A percentile compares a stretch with the other conserved stretches of the same genome.
Evolutionary conservation across 257 asterid species (phyloP).

Genomic region (Forsythia viridissima): DNA sequence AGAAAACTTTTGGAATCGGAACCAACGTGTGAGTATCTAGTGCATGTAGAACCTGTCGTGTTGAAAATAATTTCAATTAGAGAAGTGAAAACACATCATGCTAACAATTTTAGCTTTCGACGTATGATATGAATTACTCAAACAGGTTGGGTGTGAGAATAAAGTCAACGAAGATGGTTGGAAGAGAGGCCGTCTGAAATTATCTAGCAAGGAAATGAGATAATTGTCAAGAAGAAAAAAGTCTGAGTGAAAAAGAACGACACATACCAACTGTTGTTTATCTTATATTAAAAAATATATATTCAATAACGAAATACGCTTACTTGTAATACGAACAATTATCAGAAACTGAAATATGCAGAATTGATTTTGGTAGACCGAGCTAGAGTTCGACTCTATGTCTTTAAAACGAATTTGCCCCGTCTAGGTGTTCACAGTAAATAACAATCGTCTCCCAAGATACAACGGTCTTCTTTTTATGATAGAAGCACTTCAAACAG

Average conservation of each 20-base stretch:
- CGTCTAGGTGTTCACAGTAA: no score
- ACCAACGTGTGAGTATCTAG: conserved; percentile 68
- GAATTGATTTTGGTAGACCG: no score
- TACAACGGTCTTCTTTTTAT: no score
- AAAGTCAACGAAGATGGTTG: conserved; percentile 60
- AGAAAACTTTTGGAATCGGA: conserved; percentile 91
- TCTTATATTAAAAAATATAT: no score
- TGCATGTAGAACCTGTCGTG: conserved; percentile 77
- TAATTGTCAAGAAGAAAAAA: conserved; percentile 86
- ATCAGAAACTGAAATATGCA: no score
- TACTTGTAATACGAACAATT: no score
- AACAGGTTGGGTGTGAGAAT: conserved; percentile 49
- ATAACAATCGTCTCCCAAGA: no score
- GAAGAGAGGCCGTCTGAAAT: conserved; percentile 97
- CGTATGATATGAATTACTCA: background rate
- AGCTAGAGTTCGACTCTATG: no score
- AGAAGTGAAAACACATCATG: background rate
- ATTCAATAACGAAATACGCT: no score
- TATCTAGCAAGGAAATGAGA: conserved; percentile 97
- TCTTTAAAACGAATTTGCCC: no score
- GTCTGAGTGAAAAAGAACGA: conserved; percentile 75
- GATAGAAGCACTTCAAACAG: no score
- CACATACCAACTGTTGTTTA: background rate
- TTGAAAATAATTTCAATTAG: conserved; percentile 19
- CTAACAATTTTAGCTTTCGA: background rate